Evolutionary conservation across 2,329 filamentous ascomycete genomes (phyloP).

Genomic region (Bipolaris oryzae): DNA sequence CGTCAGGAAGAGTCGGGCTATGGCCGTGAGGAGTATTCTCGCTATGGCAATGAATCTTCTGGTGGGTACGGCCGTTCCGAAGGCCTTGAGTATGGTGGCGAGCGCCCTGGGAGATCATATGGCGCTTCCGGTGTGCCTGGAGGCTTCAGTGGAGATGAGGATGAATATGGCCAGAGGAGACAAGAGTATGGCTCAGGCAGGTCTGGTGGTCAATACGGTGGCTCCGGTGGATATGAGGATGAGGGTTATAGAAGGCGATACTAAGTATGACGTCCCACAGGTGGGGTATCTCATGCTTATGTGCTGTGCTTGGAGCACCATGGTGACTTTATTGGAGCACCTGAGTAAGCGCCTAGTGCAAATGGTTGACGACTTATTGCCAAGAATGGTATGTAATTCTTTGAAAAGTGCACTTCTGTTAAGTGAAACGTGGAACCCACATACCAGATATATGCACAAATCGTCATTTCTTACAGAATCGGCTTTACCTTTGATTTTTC

Average conservation of each 20-base stretch:
- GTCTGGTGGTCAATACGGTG: constrained; percentile 17
- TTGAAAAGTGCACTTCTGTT: neutral
- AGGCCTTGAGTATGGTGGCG: constrained; percentile 18
- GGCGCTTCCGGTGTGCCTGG: constrained; percentile 19
- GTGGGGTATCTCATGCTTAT: neutral
- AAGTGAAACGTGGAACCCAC: neutral
- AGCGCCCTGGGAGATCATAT: constrained; percentile 16
- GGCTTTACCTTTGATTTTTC: neutral
- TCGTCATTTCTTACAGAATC: neutral
- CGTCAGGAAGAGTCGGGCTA: constrained; percentile 7
- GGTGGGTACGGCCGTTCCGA: constrained; percentile 21
- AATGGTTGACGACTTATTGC: neutral
- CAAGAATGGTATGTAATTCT: neutral
- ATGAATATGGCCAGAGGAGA: constrained; percentile 23
- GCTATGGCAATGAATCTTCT: constrained; percentile 11
- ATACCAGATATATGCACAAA: neutral
- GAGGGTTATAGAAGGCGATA: constrained; percentile 31
- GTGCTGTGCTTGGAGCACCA: constrained; percentile 5
- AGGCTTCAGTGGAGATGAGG: constrained; percentile 20
- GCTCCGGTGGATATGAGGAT: constrained; percentile 23
- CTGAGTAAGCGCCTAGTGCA: neutral
- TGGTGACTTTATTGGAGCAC: constrained; percentile 4
- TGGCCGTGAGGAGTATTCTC: neutral
- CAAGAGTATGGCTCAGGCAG: constrained; percentile 25
- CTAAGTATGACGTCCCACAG: constrained; percentile 6